These are phyloP conservation scores for Coleophoma cylindrospora DNA, from an alignment of 2,329 filamentous ascomycete species.

Conservation along the genomic window DNA sequence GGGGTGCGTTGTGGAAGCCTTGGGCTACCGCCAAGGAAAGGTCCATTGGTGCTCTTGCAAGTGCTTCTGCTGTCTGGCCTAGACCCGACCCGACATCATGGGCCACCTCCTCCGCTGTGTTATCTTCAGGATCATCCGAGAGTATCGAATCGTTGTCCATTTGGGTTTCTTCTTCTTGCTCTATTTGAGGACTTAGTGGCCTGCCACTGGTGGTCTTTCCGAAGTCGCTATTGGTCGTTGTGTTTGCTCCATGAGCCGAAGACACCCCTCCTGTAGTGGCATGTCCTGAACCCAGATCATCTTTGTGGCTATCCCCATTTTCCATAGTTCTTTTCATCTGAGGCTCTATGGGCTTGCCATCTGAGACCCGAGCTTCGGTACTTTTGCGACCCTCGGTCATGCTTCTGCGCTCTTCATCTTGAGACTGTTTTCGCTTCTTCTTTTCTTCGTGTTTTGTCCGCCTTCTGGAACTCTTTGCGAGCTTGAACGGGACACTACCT, in stretches of 20 bases:
- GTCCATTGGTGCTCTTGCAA: conserved; percentile 48
- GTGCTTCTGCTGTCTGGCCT: conserved; percentile 19
- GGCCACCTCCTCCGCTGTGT: conserved; percentile 17
- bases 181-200: background rate
- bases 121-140: conserved; percentile 16
- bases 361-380: background rate
- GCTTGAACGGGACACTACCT: conserved; percentile 56
- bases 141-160: conserved; percentile 12
- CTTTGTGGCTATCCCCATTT: background rate
- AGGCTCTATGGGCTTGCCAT: background rate
- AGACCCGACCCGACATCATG: conserved; percentile 20
- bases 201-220: background rate
- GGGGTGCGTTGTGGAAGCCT: conserved; percentile 67
- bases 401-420: conserved; percentile 16
- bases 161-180: conserved; percentile 1
- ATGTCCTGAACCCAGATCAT: background rate
- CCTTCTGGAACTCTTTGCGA: conserved; percentile 53
- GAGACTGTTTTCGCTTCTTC: conserved; percentile 19
- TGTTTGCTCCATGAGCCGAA: background rate
- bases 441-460: conserved; percentile 45
- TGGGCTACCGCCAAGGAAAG: conserved; percentile 58
- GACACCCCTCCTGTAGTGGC: background rate
- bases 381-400: conserved; percentile 3
- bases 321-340: background rate
- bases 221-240: background rate